Percentiles rank a stretch among this genome's conserved stretches.
Conservation (phyloP, 2,329 filamentous ascomycete genomes). For the Penicillium carneum region DNA sequence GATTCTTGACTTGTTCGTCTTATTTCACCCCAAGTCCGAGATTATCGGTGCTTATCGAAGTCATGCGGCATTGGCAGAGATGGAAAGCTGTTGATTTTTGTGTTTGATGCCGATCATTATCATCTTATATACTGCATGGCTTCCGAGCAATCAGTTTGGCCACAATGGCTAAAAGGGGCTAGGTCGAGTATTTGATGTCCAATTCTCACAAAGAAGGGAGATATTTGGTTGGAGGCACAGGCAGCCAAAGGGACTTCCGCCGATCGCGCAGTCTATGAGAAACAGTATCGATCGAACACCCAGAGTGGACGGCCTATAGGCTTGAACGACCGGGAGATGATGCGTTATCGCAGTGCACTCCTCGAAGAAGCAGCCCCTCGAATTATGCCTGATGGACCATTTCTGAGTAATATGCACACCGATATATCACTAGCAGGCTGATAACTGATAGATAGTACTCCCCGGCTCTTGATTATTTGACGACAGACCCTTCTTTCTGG, state of each 20-base stretch:
- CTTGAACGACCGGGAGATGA: neutral
- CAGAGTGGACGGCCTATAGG: neutral
- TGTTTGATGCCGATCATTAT: neutral
- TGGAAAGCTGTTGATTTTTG: neutral
- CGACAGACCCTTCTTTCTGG: constrained; percentile 4
- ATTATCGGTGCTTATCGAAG: neutral
- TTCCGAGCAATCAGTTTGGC: neutral
- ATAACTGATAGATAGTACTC: neutral
- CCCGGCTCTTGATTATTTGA: constrained; percentile 2
- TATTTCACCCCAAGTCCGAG: too few species aligned
- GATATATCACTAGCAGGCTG: neutral
- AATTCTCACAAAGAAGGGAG: neutral
- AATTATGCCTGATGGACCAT: neutral
- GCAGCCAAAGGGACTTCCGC: neutral
- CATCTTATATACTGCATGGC: neutral
- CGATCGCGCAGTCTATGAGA: neutral
- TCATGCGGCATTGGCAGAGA: neutral
- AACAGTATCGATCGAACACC: neutral
- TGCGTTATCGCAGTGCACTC: neutral
- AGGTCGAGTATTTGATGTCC: neutral
- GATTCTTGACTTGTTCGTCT: too few species aligned
- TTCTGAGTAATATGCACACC: constrained; percentile 1
- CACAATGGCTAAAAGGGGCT: neutral
- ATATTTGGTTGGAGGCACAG: neutral
- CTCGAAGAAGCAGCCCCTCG: neutral